Base-by-base conservation (phyloP, 495 filamentous ascomycete genomes). In the Penicillium longicatenatum region DNA sequence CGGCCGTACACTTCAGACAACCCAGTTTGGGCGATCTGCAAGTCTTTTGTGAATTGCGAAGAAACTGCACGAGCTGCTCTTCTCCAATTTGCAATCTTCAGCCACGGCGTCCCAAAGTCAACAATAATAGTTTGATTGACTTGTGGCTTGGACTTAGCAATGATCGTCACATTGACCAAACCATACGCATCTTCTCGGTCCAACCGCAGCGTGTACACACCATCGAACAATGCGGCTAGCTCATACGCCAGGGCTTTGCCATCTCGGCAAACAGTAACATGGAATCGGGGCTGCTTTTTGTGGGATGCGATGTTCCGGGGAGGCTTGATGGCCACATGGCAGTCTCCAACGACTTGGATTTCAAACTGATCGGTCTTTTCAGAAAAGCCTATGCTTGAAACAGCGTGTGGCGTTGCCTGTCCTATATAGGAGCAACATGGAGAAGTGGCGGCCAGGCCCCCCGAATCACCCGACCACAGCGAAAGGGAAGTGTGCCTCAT, bases 41-140 rank as follows among this genome's bases (percentile, higher is more conserved):
- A 59, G 37, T 84, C 76, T 43, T 62, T 71, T 41, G 71, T 64
- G 30, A 83, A 54, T 29, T 79, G 70, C 16, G 76, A 72, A 37
- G 74, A 76, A 20, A 82, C 60, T 17, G 53, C 57, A 0, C 68
- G 73, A 7, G 74, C 81, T 30, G 78, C 80, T 54, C 76, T 74
- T 58, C 78, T 82, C 83, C 84, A 86, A 19, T 78, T 79, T 41
- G 75, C 74, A 57, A 84, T 71, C 60, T 83, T 84, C 52, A 85
- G 66, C 84, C 84, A 87, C 16, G 80, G 81, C 2, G 77, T 82
- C n/a, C 86, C 84, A 61, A 89, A 82, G 60, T 85, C 83, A 42
- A 86, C 70, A 22, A 75, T 65, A 16, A 82, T 78, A 12, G 65
- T 79, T 66, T 88, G 77, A n/a, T 77, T 72, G 39, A 83, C 54